These are phyloP conservation scores for Phytophthora tentaculata DNA, from an alignment of 352 stramenopile genomes.

Conservation along the genomic window DNA sequence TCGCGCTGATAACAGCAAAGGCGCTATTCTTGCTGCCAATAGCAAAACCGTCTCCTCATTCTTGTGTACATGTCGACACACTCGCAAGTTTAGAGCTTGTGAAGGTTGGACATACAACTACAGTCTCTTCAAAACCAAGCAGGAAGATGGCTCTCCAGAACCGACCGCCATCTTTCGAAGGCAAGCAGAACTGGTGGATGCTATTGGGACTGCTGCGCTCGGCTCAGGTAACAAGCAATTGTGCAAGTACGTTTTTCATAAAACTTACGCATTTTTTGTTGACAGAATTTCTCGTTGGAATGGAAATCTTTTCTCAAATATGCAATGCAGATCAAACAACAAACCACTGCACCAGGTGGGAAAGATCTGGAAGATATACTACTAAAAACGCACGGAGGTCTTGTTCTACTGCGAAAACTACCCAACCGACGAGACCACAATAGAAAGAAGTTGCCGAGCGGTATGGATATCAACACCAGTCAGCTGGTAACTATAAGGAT, in stretches of 20 bases:
- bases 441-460: constrained; percentile 42
- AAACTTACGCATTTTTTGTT: background rate
- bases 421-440: constrained; percentile 35
- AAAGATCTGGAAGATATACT: constrained; percentile 53
- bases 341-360: constrained; percentile 5
- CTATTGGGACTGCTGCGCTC: constrained; percentile 41
- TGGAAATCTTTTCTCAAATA: constrained; percentile 66
- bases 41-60: constrained; percentile 17
- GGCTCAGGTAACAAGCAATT: constrained; percentile 40
- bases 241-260: background rate
- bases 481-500: no score
- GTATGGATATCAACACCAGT: constrained; percentile 36
- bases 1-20: background rate
- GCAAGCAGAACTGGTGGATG: constrained; percentile 42
- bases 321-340: constrained; percentile 53
- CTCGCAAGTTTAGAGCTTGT: background rate
- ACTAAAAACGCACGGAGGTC: constrained; percentile 55
- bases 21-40: constrained; percentile 27
- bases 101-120: constrained; percentile 25
- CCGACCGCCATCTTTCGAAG: constrained; percentile 25
- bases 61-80: constrained; percentile 21
- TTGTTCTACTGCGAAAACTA: constrained; percentile 62
- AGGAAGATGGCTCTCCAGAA: constrained; percentile 17
- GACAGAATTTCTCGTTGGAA: constrained; percentile 61
- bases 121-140: constrained; percentile 13